Conservation (phyloP, 768 basidiomycete species). For the Kwoniella europaea region DNA sequence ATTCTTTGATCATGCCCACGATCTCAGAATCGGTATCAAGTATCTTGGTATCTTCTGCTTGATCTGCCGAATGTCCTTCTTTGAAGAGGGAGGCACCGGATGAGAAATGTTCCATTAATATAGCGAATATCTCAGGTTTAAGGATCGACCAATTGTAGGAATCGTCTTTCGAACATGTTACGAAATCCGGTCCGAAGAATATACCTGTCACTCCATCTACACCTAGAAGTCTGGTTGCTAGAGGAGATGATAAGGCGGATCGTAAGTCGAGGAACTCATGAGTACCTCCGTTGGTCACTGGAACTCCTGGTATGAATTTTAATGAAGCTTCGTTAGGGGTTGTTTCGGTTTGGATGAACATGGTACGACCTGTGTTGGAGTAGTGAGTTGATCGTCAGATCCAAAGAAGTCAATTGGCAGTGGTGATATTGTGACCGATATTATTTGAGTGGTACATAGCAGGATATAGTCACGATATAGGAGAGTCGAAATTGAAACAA, state of each 20-base stretch:
- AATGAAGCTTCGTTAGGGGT: slow-evolving; percentile 97
- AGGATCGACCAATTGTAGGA: slow-evolving; percentile 76
- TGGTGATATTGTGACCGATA: no score
- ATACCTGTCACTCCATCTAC: slow-evolving; percentile 86
- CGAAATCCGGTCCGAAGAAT: slow-evolving; percentile 98
- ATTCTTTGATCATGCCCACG: slow-evolving; percentile 98
- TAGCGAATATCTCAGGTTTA: slow-evolving; percentile 95
- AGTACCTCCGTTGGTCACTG: slow-evolving; percentile 82
- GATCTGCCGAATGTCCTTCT: slow-evolving; percentile 70
- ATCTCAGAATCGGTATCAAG: slow-evolving; percentile 94
- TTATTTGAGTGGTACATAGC: neutral
- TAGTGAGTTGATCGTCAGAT: neutral
- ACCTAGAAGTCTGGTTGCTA: slow-evolving; percentile 94
- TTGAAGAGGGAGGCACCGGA: slow-evolving; percentile 86
- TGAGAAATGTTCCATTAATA: slow-evolving; percentile 96
- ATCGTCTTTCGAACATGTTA: slow-evolving; percentile 82
- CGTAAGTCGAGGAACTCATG: slow-evolving; percentile 93
- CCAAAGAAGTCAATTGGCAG: neutral
- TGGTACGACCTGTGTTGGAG: slow-evolving; percentile 64
- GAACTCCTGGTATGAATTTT: slow-evolving; percentile 92
- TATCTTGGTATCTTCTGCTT: slow-evolving; percentile 90
- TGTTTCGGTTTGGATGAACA: slow-evolving; percentile 98
- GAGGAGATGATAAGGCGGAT: slow-evolving; percentile 82
- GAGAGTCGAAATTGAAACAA: neutral
- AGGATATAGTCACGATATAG: neutral